Base-by-base conservation (phyloP, 1,284 basidiomycete genomes). In the Stereum hirsutum region DNA sequence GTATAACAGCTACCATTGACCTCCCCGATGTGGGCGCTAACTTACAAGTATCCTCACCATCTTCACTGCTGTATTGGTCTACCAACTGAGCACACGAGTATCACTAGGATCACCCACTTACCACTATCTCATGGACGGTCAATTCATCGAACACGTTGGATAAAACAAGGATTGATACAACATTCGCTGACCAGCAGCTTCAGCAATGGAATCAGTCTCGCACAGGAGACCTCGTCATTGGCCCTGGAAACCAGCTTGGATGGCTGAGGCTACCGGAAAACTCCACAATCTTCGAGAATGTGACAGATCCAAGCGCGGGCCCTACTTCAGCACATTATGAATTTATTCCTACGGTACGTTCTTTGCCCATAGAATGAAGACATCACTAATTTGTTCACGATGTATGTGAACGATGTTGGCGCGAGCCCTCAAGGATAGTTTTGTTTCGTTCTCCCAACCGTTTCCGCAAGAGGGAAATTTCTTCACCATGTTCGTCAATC, bases 11-110 rank as follows among this genome's bases (percentile, higher is more conserved):
- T 1, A 48, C 62, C 21, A 52, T 59, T 7, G 54, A 61, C 38
- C 56, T 63, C 4, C 57, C 58, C 14, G 56, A 58, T 42, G 64
- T 66, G 25, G 67, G 67, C 14, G 60, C 62, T 49, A 65, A 69
- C 52, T 46, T 68, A 11, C 41, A 42, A 20, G 33, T 35, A n/a
- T n/a, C n/a, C n/a, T n/a, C n/a, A 41, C 65, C 66, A 36, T 40
- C 54, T 5, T 44, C 54, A 8, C 41, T 61, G 10, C 27, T 44
- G 7, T 19, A 53, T 52, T 34, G 36, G 45, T 17, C 1, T 35
- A 6, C 10, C 5, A 1, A 6, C 5, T 35, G 11, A 17, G 5
- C 3, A 4, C 11, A 20, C 15, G 8, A 4, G 10, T 1, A 17
- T 35, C 10, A 35, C 11, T 35, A 43, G 48, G 64, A 67, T 49